Conservation (phyloP, 257 asterid species). For the Nicotiana noctiflora region DNA sequence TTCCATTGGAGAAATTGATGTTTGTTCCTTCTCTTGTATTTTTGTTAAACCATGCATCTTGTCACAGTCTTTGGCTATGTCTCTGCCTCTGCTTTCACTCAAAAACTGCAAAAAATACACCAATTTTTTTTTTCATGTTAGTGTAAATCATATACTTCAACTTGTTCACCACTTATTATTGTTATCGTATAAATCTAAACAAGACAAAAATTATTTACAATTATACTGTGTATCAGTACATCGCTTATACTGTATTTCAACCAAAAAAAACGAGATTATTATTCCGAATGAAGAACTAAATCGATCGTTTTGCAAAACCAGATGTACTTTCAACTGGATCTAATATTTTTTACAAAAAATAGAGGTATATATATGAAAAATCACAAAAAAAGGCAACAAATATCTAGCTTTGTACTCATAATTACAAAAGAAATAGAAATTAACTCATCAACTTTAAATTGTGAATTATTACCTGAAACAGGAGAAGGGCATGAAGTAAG, state of each 20-base stretch:
- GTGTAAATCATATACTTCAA: not conserved
- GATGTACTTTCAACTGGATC: not conserved
- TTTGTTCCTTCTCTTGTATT: not conserved
- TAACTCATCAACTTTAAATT: not conserved
- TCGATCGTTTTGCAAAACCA: not conserved
- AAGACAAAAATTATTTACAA: not conserved
- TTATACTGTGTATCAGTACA: not conserved
- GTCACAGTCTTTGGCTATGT: not conserved
- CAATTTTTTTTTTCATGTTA: not conserved
- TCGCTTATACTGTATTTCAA: not conserved
- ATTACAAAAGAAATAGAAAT: not conserved
- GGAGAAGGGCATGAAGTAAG: constrained; percentile 10
- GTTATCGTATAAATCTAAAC: too few species aligned
- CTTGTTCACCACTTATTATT: not conserved
- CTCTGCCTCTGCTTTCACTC: constrained; percentile 10
- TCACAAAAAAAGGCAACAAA: not conserved
- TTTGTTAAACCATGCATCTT: not conserved
- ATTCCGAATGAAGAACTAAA: not conserved
- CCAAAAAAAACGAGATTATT: not conserved
- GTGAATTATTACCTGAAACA: not conserved
- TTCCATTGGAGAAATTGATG: constrained; percentile 7
- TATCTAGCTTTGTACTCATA: not conserved
- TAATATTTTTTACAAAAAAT: not conserved
- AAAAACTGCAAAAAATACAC: constrained; percentile 11
- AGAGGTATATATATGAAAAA: not conserved